These are phyloP conservation scores for Zygoascus biomembranicola DNA, from an alignment of 805 yeast genomes.

Conservation along the genomic window DNA sequence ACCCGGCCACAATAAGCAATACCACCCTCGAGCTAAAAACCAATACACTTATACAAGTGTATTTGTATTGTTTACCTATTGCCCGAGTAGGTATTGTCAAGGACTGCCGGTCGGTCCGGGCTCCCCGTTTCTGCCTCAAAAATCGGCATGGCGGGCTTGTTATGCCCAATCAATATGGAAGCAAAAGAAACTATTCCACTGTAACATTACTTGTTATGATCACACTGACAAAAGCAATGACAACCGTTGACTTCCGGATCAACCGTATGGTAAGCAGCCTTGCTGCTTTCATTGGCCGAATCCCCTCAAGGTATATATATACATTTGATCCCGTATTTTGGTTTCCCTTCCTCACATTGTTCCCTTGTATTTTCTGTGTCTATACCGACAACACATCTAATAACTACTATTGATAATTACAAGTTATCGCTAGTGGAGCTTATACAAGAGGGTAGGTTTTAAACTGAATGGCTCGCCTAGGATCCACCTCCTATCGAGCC, in stretches of 20 bases:
- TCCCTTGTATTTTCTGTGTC: not conserved
- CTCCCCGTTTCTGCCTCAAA: not conserved
- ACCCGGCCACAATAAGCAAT: no score
- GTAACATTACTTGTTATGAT: not conserved
- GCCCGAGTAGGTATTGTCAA: not conserved
- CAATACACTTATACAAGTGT: no score
- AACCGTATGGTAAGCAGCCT: not conserved
- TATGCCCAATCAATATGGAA: not conserved
- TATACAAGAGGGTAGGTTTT: not conserved
- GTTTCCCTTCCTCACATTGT: not conserved
- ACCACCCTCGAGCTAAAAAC: no score
- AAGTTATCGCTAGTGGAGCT: not conserved
- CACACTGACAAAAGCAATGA: not conserved
- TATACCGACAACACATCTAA: not conserved
- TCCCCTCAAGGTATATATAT: not conserved
- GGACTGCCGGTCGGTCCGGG: not conserved
- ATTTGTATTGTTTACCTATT: not conserved
- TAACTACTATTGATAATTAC: not conserved
- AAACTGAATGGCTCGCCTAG: not conserved
- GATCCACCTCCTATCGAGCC: not conserved
- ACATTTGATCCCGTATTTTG: not conserved
- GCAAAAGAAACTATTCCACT: not conserved
- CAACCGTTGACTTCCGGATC: slow-evolving; percentile 1
- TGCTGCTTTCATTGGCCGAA: not conserved
- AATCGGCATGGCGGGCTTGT: not conserved